These are phyloP conservation scores for Lyophyllum semitale DNA, from an alignment of 768 basidiomycete genomes.

Conservation along the genomic window DNA sequence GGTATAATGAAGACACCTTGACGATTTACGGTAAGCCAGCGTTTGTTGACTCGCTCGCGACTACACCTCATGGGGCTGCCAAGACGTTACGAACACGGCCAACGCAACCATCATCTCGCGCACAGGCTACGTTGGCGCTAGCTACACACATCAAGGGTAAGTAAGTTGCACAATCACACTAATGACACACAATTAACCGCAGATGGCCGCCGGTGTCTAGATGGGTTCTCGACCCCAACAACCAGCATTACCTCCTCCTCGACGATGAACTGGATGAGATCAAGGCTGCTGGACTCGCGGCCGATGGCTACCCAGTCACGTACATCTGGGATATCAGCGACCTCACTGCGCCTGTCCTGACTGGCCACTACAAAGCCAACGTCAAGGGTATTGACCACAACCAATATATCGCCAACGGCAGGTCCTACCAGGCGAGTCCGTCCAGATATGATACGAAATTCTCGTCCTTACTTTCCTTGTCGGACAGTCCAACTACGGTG, in stretches of 20 bases:
- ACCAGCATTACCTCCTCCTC: conserved; percentile 28
- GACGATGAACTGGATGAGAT: conserved; percentile 31
- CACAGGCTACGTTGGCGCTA: conserved; percentile 29
- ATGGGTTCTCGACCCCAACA: conserved; percentile 26
- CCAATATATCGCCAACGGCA: conserved; percentile 27
- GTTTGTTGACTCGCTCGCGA: background rate
- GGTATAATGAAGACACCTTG: conserved; percentile 32
- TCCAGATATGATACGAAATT: background rate
- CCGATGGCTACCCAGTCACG: conserved; percentile 24
- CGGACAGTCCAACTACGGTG: conserved; percentile 26
- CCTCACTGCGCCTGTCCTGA: conserved; percentile 25
- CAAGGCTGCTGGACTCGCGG: conserved; percentile 17
- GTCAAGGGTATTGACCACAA: conserved; percentile 30
- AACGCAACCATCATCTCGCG: conserved; percentile 26
- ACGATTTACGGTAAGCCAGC: conserved; percentile 18
- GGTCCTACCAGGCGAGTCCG: conserved; percentile 20
- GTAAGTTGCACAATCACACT: background rate
- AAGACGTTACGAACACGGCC: conserved; percentile 25
- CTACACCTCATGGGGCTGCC: background rate
- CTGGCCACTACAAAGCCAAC: conserved; percentile 27
- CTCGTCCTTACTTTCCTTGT: background rate
- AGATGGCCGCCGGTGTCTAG: background rate
- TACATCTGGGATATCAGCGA: conserved; percentile 33
- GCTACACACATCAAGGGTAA: conserved; percentile 33
- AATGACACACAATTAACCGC: background rate